A percentile compares a stretch with the other conserved stretches of the same genome.
phyloP scores from a whole-genome alignment of 2,329 filamentous ascomycete species.

The Xenoacremonium recifei region DNA sequence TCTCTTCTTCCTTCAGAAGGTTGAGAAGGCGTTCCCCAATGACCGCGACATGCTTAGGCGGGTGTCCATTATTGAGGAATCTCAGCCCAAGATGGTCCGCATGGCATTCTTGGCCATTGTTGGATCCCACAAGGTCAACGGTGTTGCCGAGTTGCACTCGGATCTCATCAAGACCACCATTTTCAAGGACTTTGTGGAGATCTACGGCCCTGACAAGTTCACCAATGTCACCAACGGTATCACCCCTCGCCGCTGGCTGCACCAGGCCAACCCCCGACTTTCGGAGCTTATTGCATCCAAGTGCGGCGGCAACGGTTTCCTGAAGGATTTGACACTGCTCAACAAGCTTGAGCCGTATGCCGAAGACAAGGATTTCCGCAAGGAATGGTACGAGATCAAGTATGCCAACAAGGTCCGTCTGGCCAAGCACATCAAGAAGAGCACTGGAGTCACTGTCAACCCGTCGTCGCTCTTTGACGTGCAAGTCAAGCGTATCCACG shows the following conservation, averaged over 20 bases:
- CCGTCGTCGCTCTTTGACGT: conserved; percentile 90
- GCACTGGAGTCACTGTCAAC: conserved; percentile 79
- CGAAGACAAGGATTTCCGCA: conserved; percentile 86
- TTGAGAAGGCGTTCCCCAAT: conserved; percentile 87
- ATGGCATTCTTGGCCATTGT: conserved; percentile 96
- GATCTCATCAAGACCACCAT: conserved; percentile 99
- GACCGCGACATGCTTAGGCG: conserved; percentile 81
- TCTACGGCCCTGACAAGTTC: conserved; percentile 96
- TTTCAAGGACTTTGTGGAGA: conserved; percentile 96
- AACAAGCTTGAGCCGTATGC: conserved; percentile 82
- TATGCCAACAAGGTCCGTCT: conserved; percentile 91
- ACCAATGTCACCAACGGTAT: conserved; percentile 99
- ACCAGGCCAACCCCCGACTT: conserved; percentile 92
- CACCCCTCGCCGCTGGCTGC: conserved; percentile 91
- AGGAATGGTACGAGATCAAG: conserved; percentile 96
- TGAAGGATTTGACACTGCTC: conserved; percentile 85
- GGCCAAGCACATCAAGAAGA: conserved; percentile 85
- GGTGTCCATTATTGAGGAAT: conserved; percentile 98
- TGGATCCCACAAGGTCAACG: conserved; percentile 98
- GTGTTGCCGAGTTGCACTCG: conserved; percentile 95
- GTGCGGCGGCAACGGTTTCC: conserved; percentile 76
- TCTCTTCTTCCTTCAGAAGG: conserved; percentile 83
- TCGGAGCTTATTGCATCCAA: conserved; percentile 92
- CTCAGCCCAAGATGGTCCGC: conserved; percentile 93
- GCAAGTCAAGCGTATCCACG: conserved; percentile 98